These are phyloP conservation scores for Sutorius eximius DNA, from an alignment of 1,284 basidiomycete species.

Conservation along the genomic window DNA sequence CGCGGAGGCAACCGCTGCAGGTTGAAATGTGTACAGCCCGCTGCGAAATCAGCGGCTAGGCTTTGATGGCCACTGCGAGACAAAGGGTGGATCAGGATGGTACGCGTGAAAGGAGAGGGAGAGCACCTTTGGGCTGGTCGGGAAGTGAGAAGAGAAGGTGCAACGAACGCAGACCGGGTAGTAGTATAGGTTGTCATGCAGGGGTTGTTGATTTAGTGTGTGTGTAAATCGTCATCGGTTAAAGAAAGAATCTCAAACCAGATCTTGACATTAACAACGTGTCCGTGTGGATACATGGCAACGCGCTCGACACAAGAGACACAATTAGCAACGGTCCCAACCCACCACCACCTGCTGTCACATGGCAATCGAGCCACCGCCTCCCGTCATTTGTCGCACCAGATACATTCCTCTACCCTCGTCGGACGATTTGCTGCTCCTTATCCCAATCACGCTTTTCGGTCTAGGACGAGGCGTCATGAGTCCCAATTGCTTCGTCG, in stretches of 20 bases:
- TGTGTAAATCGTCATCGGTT: background rate
- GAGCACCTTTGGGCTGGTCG: background rate
- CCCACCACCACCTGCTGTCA: slow-evolving; percentile 21
- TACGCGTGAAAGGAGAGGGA: background rate
- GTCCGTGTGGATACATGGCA: slow-evolving; percentile 23
- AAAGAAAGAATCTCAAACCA: background rate
- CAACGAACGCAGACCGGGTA: background rate
- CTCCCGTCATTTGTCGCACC: slow-evolving; percentile 70
- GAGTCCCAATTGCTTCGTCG: slow-evolving; percentile 54
- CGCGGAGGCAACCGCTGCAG: background rate
- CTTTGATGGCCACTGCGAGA: slow-evolving; percentile 5
- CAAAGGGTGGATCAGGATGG: background rate
- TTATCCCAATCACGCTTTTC: slow-evolving; percentile 63
- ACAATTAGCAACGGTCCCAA: background rate
- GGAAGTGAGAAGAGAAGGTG: background rate
- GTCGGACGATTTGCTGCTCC: slow-evolving; percentile 55
- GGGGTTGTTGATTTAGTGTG: background rate
- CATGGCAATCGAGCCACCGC: slow-evolving; percentile 30
- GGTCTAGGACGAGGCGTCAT: slow-evolving; percentile 47
- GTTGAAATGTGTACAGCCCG: slow-evolving; percentile 4
- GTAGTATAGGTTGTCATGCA: slow-evolving; percentile 17
- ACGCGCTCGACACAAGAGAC: slow-evolving; percentile 4
- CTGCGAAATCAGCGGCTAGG: slow-evolving; percentile 6
- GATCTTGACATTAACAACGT: background rate
- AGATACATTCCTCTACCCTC: slow-evolving; percentile 67